Base-by-base conservation (phyloP, 1,139 yeast genomes). In the Wickerhamiella pararugosa region DNA sequence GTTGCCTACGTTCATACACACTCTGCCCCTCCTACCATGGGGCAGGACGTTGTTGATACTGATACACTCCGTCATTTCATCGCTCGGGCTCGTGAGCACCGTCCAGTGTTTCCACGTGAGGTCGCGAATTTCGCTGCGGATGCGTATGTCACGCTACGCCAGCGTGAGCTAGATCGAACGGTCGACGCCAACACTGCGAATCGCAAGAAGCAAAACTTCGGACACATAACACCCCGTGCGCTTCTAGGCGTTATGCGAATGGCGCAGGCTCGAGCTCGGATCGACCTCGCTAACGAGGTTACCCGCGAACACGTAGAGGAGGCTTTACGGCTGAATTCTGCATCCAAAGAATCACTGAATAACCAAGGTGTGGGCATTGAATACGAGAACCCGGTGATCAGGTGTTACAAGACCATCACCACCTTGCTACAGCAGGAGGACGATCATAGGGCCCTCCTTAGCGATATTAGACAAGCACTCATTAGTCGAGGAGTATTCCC, bases 1-100 rank as follows among this genome's bases (percentile, higher is more conserved):
- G 97, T 92, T 47, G 79, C 98, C 9, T 84, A 75, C 57, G 99
- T 92, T 37, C 99, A 92, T 63, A 86, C 84, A 90, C 80, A 82
- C 62, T 81, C 79, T 61, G 71, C 67, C 45, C 96, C 87, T 55
- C 98, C 98, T 9, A 76, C 71, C 36, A 69, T 75, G 69, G 80
- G 71, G 40, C 26, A 4, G 21, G 77, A 73, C 47, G 94, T 96
- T 5, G 66, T 90, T 39, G 87, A 79, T 49, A 78, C 94, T 1
- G 62, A 73, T 21, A 75, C 86, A 29, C 79, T 92, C 55, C 75
- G 98, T 55, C 94, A 84, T 58, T 90, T 76, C 57, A 80, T 92
- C 49, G 79, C 94, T 5, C 69, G 76, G 56, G 97, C 99, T 0
- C 77, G 94, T 55, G 70, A 78, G 31, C 79, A 69, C 60, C 73